Evolutionary conservation across 1,139 yeast genomes (phyloP), one percentile per base, ranked within the genome.

Genomic region (Yamadazyma oceani): DNA sequence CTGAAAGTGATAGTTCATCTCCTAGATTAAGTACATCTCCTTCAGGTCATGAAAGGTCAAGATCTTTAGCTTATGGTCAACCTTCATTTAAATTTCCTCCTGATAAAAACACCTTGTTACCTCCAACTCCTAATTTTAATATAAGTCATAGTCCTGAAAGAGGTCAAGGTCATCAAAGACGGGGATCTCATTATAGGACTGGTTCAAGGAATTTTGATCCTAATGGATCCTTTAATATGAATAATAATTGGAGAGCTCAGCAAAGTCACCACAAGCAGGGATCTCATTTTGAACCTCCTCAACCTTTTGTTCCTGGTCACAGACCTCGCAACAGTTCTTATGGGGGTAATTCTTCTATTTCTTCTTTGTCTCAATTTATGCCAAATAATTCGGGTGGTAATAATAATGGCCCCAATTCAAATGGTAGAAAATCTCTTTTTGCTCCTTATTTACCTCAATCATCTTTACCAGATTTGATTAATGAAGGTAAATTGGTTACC

Each of bases 381-480:
- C 71, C 71, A 3, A 48, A 45, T 31, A 48, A 48, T 32, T 31
- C 59, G 57, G 49, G 49, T 39, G 51, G 49, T 38, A 46, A 45
- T 16, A 37, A 43, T 19, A 52, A 51, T 33, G 51, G 54, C 37
- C 65, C 64, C 29, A 51, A 54, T 38, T 32, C 42, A 13, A 67
- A 67, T 40, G 70, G 72, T 14, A 79, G 98, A 51, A 92, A 90
- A 57, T 86, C 96, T 0, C 74, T 92, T 39, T 92, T 92, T 66
- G 96, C 97, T 21, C 98, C 98, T 5, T 92, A 92, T 57, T 73
- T 92, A 42, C 96, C 97, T 3, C 98, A 92, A 55, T 85, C 90
- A 3, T 82, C 95, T 2, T 78, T 92, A 38, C 97, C 98, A 1
- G 95, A 84, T 22, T 72, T 92, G 45, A 82, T 92, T 38, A 80